phyloP scores from a whole-genome alignment of 1,284 basidiomycete species.

The Cutaneotrichosporon dermatis region DNA sequence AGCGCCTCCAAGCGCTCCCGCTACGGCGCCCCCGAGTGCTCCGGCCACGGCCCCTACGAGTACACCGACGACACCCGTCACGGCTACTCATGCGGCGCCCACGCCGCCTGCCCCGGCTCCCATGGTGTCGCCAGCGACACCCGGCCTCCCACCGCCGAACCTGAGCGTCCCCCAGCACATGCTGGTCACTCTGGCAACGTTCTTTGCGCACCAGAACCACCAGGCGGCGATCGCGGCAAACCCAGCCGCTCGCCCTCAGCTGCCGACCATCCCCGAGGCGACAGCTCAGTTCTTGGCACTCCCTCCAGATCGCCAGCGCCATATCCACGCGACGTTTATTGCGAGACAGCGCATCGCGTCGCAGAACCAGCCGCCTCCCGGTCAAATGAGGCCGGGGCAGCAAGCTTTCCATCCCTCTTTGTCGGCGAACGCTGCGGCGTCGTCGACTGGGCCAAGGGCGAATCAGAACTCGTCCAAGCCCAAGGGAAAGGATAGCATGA shows the following conservation, averaged over 20 bases:
- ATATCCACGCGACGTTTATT: conserved; percentile 15
- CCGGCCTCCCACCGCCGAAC: neutral
- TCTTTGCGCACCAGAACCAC: conserved; percentile 7
- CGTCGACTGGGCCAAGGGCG: neutral
- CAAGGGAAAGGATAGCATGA: neutral
- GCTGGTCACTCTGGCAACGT: conserved; percentile 7
- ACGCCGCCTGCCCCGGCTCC: neutral
- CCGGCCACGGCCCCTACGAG: too few species aligned
- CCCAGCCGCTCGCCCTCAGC: neutral
- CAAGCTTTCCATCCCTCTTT: conserved; percentile 5
- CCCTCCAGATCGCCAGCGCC: conserved; percentile 18
- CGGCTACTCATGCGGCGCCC: neutral
- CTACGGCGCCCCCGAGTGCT: too few species aligned
- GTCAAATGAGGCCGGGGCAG: neutral
- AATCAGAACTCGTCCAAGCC: conserved; percentile 1
- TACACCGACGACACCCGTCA: too few species aligned
- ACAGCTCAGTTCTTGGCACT: conserved; percentile 6
- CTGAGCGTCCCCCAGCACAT: neutral
- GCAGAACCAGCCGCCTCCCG: neutral
- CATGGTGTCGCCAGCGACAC: neutral
- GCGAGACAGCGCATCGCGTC: conserved; percentile 9
- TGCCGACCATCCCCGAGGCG: neutral
- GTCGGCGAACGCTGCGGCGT: neutral
- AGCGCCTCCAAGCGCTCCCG: neutral
- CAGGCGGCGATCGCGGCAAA: neutral